Percentiles rank a stretch among this genome's conserved stretches.
phyloP scores from a whole-genome alignment of 108 stramenopile species.

The Fragilariopsis cylindrus region DNA sequence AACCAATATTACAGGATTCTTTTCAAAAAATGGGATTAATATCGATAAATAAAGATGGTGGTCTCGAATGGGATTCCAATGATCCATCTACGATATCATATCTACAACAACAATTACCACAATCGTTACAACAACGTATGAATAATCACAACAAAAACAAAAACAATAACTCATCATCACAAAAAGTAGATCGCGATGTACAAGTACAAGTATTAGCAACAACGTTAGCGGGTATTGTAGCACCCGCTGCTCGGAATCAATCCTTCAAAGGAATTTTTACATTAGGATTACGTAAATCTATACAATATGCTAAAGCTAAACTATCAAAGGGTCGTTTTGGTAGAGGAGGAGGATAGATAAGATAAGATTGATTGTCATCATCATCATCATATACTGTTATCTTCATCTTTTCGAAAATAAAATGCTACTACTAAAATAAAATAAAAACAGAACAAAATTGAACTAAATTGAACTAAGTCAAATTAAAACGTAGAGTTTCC shows the following conservation, averaged over 20 bases:
- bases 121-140: background rate
- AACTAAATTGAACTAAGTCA: no score
- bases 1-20: constrained; percentile 24
- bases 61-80: constrained; percentile 47
- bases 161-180: background rate
- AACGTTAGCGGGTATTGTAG: constrained; percentile 57
- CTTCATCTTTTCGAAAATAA: background rate
- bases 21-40: constrained; percentile 49
- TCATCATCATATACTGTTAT: no score
- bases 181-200: background rate
- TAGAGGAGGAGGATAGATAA: constrained; percentile 32
- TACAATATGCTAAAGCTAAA: constrained; percentile 74
- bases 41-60: constrained; percentile 1
- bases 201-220: constrained; percentile 6
- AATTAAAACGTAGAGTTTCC: no score
- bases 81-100: constrained; percentile 12
- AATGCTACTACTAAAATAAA: background rate
- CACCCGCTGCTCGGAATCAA: constrained; percentile 74
- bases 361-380: constrained; percentile 1
- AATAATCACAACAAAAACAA: background rate
- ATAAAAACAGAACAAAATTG: no score
- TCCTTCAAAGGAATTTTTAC: constrained; percentile 78
- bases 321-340: constrained; percentile 66
- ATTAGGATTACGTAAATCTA: constrained; percentile 63
- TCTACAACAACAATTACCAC: background rate